Evolutionary conservation across 179 eudicot species (phyloP).

Genomic region (Actinidia chinensis): DNA sequence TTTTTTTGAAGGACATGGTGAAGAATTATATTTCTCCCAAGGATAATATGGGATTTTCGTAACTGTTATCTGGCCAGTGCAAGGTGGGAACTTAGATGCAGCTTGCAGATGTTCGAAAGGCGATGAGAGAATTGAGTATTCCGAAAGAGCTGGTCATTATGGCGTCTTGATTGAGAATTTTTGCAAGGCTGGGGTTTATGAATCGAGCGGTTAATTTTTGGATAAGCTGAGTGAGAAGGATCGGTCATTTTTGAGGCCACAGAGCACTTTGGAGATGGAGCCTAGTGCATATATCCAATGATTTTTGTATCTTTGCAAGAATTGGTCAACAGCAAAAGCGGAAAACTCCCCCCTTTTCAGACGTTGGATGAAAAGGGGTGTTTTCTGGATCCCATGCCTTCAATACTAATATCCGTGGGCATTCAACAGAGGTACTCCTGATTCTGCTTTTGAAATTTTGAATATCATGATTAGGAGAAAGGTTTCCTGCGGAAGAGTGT

Average conservation of each 20-base stretch:
- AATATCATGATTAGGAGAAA: constrained; percentile 85
- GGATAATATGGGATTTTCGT: constrained; percentile 65
- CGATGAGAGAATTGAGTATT: constrained; percentile 66
- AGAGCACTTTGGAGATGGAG: constrained; percentile 62
- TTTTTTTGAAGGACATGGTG: constrained; percentile 77
- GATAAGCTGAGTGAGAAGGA: constrained; percentile 84
- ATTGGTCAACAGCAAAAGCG: constrained; percentile 66
- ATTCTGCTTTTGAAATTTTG: constrained; percentile 67
- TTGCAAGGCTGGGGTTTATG: constrained; percentile 65
- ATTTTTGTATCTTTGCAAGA: constrained; percentile 67
- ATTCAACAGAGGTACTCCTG: constrained; percentile 70
- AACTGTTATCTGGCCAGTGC: constrained; percentile 67
- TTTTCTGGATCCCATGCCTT: constrained; percentile 66
- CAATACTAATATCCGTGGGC: constrained; percentile 71
- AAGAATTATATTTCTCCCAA: constrained; percentile 52
- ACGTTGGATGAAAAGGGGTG: constrained; percentile 88
- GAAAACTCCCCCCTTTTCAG: constrained; percentile 78
- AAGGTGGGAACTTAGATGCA: constrained; percentile 76
- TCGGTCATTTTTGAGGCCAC: constrained; percentile 61
- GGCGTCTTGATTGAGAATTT: constrained; percentile 73
- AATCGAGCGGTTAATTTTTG: constrained; percentile 63
- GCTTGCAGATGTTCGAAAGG: constrained; percentile 78
- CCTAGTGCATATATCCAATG: constrained; percentile 69
- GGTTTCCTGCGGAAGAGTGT: constrained; percentile 49
- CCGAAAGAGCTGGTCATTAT: constrained; percentile 88